Percentiles rank a stretch among this genome's conserved stretches.
These are phyloP conservation scores for Sporopachydermia lactativora DNA, from an alignment of 805 yeast species.

Conservation along the genomic window DNA sequence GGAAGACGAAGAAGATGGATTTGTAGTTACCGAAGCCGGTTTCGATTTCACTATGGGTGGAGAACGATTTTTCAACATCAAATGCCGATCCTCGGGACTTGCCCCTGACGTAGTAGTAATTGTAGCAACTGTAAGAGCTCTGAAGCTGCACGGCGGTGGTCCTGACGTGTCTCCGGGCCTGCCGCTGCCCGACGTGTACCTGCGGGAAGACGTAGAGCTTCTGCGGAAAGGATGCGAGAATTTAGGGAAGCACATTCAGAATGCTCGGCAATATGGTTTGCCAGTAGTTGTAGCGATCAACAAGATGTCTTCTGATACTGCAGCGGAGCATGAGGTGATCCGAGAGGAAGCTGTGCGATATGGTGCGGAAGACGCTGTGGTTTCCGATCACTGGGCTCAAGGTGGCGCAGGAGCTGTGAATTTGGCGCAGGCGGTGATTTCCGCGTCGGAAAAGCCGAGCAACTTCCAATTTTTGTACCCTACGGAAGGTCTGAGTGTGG, in stretches of 20 bases:
- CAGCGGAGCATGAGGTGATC: conserved; percentile 65
- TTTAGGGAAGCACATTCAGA: conserved; percentile 78
- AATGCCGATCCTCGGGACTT: conserved; percentile 84
- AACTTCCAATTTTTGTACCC: conserved; percentile 56
- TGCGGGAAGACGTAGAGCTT: conserved; percentile 66
- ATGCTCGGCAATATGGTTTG: conserved; percentile 71
- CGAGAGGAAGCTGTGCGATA: conserved; percentile 71
- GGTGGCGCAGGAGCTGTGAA: conserved; percentile 87
- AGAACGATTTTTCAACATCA: conserved; percentile 90
- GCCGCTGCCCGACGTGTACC: conserved; percentile 69
- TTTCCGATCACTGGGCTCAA: conserved; percentile 88
- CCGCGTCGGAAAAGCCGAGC: conserved; percentile 36
- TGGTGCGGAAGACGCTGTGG: conserved; percentile 89
- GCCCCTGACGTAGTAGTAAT: conserved; percentile 83
- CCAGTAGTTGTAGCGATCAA: conserved; percentile 95
- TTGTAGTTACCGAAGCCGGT: conserved; percentile 95
- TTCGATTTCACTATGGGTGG: conserved; percentile 99
- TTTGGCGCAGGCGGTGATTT: conserved; percentile 71
- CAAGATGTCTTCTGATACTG: conserved; percentile 71
- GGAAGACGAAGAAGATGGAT: conserved; percentile 37
- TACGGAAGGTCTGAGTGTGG: conserved; percentile 51
- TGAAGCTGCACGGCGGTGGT: conserved; percentile 94
- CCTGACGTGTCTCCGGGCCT: conserved; percentile 94
- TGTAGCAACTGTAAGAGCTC: conserved; percentile 94
- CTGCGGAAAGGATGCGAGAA: conserved; percentile 74